A percentile compares a stretch with the other conserved stretches of the same genome.
Evolutionary conservation across 305 asterid species (phyloP).

Genomic region (Solanum hybrid): DNA sequence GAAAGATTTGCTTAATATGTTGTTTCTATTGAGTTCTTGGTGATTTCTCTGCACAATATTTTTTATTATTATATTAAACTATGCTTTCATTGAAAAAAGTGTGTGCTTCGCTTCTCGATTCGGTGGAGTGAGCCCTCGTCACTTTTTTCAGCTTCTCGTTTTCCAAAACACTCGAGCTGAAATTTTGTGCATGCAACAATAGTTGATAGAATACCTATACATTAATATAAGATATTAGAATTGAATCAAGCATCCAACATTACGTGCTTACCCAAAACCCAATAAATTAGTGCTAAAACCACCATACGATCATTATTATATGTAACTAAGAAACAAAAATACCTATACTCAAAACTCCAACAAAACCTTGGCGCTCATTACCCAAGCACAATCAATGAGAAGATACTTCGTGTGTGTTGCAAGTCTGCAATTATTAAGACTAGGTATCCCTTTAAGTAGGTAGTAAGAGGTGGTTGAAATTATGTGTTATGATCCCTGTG

Average conservation of each 20-base stretch:
- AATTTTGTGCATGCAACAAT: background rate
- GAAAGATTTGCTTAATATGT: background rate
- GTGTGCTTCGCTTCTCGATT: background rate
- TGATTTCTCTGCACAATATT: background rate
- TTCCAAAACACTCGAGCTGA: background rate
- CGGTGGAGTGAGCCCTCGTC: background rate
- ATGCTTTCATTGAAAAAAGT: background rate
- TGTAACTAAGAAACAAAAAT: background rate
- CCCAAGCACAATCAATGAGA: background rate
- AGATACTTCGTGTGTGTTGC: background rate
- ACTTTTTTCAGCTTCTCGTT: background rate
- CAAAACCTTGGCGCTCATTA: background rate
- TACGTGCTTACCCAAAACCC: background rate
- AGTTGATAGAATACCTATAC: background rate
- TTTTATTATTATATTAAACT: background rate
- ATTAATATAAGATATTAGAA: background rate
- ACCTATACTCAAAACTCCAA: background rate
- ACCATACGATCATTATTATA: background rate
- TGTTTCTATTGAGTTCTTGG: background rate
- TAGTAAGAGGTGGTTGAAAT: background rate
- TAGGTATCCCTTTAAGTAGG: background rate
- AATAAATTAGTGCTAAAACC: background rate
- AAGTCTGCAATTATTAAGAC: background rate
- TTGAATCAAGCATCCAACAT: background rate
- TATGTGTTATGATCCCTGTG: background rate